Conservation (phyloP, 495 filamentous ascomycete genomes). For the Annulohypoxylon moriforme region DNA sequence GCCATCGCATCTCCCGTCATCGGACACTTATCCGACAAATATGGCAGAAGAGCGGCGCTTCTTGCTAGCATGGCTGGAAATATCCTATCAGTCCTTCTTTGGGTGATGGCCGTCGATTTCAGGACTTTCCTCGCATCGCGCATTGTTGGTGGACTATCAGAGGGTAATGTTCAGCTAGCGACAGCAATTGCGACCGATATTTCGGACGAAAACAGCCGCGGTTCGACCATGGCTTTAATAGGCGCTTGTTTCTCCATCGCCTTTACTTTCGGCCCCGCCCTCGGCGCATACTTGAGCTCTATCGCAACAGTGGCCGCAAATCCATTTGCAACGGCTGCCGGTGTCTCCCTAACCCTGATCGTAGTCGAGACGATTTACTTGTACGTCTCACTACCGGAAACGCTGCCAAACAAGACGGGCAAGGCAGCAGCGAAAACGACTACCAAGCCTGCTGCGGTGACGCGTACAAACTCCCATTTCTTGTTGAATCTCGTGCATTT, state of each 20-base stretch:
- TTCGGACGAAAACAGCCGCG: slow-evolving; percentile 81
- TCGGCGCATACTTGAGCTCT: slow-evolving; percentile 84
- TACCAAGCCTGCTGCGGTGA: slow-evolving; percentile 36
- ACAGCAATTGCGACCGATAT: slow-evolving; percentile 98
- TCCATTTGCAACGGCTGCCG: slow-evolving; percentile 90
- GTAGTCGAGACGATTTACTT: slow-evolving; percentile 87
- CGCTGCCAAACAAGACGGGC: slow-evolving; percentile 68
- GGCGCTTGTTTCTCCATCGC: slow-evolving; percentile 97
- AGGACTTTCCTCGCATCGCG: slow-evolving; percentile 93
- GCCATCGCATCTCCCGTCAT: slow-evolving; percentile 94
- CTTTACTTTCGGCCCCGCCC: slow-evolving; percentile 93
- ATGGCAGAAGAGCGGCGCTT: slow-evolving; percentile 89
- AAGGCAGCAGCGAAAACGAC: slow-evolving; percentile 41
- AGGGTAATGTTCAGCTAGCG: slow-evolving; percentile 96
- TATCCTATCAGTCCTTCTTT: slow-evolving; percentile 89
- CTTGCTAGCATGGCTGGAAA: slow-evolving; percentile 96
- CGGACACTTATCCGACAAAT: slow-evolving; percentile 84
- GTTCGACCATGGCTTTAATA: slow-evolving; percentile 93
- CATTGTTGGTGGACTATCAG: slow-evolving; percentile 90
- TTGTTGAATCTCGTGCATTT: slow-evolving; percentile 91
- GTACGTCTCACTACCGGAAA: slow-evolving; percentile 90
- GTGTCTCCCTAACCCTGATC: slow-evolving; percentile 83
- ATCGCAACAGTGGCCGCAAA: slow-evolving; percentile 83
- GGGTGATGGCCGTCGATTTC: slow-evolving; percentile 93
- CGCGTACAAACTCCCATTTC: slow-evolving; percentile 80